Evolutionary conservation across 495 filamentous ascomycete species (phyloP), one percentile per base, ranked within the genome.

Genomic region (Apiosordaria backusii): DNA sequence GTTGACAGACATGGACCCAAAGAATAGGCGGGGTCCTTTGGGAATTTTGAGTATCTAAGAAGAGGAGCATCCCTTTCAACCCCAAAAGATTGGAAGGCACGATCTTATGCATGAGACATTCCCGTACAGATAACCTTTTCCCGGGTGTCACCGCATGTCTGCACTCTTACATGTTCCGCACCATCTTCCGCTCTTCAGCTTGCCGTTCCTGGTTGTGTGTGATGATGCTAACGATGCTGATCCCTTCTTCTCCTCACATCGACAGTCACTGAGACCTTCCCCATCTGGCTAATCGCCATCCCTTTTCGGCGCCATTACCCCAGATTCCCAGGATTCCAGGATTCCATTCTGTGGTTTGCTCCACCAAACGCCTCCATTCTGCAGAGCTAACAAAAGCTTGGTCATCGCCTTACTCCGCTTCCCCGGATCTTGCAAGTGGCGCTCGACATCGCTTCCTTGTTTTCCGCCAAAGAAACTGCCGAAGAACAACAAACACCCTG

Each of bases 141-240:
- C 35, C 35, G 35, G 13, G 10, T 45, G 35, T 15, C 35, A 45
- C 35, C 35, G 35, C 35, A 45, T 45, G 16, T 45, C 35, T 45
- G 35, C 35, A 45, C 27, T 29, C 50, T 53, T 55, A 21, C 50
- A n/a, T 18, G 3, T 25, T 24, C 57, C 9, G 57, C 57, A 23
- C 25, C 22, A 24, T 18, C 57, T 61, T n/a, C 59, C 59, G 59
- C 29, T 27, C n/a, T 61, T 61, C 24, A 61, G 10, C 16, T 19
- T 29, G 27, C 27, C 24, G 18, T 27, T 27, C 24, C 35, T 61
- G 27, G 35, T 13, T 45, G 35, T 45, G 59, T 61, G 26, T 4
- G 16, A 61, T 61, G 59, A 61, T 61, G 59, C 25, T 27, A 61
- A 19, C 16, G 29, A 61, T 61, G 25, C 59, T 61, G 59, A 61